A percentile compares a stretch with the other conserved stretches of the same genome.
phyloP scores from a whole-genome alignment of 108 stramenopile species.

The Nitzschia sp. region DNA sequence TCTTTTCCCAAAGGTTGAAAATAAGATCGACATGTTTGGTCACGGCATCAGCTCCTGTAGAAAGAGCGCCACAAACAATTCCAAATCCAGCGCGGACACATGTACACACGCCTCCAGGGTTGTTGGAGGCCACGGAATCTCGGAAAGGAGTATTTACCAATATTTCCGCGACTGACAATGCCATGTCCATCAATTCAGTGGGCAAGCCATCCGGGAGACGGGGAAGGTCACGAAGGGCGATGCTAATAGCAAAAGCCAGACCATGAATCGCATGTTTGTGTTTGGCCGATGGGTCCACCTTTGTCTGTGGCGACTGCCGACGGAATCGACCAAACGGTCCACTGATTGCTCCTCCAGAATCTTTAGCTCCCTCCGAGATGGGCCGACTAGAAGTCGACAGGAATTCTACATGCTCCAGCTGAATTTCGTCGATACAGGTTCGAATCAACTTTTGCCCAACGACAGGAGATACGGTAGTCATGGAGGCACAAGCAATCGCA shows the following conservation, averaged over 20 bases:
- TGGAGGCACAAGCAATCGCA: slow-evolving; percentile 60
- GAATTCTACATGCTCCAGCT: slow-evolving; percentile 55
- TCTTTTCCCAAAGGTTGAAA: slow-evolving; percentile 69
- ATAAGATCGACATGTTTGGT: slow-evolving; percentile 52
- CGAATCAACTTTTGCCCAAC: slow-evolving; percentile 51
- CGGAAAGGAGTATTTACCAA: slow-evolving; percentile 60
- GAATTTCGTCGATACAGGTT: slow-evolving; percentile 40
- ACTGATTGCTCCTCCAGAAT: not conserved
- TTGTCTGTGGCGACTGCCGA: slow-evolving; percentile 20
- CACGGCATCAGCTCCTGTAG: slow-evolving; percentile 62
- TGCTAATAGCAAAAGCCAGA: slow-evolving; percentile 60
- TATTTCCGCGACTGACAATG: slow-evolving; percentile 61
- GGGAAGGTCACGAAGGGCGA: slow-evolving; percentile 69
- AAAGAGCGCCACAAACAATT: slow-evolving; percentile 66
- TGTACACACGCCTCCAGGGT: slow-evolving; percentile 64
- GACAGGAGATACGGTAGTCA: slow-evolving; percentile 61
- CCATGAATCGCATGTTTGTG: slow-evolving; percentile 79
- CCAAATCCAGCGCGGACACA: slow-evolving; percentile 76
- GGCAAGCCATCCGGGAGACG: slow-evolving; percentile 68
- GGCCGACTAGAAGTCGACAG: slow-evolving; percentile 24
- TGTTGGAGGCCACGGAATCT: slow-evolving; percentile 49
- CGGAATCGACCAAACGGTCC: slow-evolving; percentile 19
- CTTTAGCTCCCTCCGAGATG: not conserved
- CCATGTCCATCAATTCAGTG: slow-evolving; percentile 45
- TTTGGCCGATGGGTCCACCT: slow-evolving; percentile 29